Evolutionary conservation across 2,329 filamentous ascomycete species (phyloP).

Genomic region (Cladophialophora carrionii): DNA sequence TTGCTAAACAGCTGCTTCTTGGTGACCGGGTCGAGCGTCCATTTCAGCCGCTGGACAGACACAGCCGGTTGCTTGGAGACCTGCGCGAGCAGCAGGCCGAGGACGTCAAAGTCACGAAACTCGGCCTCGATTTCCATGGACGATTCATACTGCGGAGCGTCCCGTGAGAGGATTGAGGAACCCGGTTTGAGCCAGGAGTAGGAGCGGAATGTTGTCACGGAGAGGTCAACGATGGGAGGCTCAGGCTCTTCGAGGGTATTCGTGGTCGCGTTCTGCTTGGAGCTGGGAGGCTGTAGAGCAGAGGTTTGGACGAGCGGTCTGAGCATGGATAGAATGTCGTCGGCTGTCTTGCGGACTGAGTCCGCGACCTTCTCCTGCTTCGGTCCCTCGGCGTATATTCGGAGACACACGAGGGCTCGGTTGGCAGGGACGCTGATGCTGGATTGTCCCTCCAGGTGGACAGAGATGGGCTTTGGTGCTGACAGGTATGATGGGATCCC

Average conservation of each 20-base stretch:
- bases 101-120: slow-evolving; percentile 21
- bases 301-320: slow-evolving; percentile 16
- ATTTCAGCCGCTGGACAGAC: slow-evolving; percentile 15
- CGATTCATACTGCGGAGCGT: slow-evolving; percentile 18
- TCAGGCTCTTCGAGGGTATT: background rate
- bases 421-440: slow-evolving; percentile 22
- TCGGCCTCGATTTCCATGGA: slow-evolving; percentile 19
- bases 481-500: slow-evolving; percentile 25
- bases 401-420: slow-evolving; percentile 18
- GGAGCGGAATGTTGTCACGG: slow-evolving; percentile 20
- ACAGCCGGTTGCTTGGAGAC: slow-evolving; percentile 20
- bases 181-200: slow-evolving; percentile 19
- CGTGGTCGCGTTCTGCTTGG: background rate
- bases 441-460: slow-evolving; percentile 17
- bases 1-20: background rate
- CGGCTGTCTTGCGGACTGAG: slow-evolving; percentile 18
- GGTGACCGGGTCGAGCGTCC: slow-evolving; percentile 20
- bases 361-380: slow-evolving; percentile 24
- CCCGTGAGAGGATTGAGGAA: slow-evolving; percentile 8
- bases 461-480: slow-evolving; percentile 19
- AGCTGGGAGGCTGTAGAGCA: background rate
- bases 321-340: slow-evolving; percentile 14
- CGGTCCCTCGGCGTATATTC: slow-evolving; percentile 17
- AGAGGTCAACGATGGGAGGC: slow-evolving; percentile 18
- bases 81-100: slow-evolving; percentile 17